Percentiles rank a stretch among this genome's conserved stretches.
Evolutionary conservation across 768 basidiomycete species (phyloP).

Genomic region (Omphalotus guepiniiformis): DNA sequence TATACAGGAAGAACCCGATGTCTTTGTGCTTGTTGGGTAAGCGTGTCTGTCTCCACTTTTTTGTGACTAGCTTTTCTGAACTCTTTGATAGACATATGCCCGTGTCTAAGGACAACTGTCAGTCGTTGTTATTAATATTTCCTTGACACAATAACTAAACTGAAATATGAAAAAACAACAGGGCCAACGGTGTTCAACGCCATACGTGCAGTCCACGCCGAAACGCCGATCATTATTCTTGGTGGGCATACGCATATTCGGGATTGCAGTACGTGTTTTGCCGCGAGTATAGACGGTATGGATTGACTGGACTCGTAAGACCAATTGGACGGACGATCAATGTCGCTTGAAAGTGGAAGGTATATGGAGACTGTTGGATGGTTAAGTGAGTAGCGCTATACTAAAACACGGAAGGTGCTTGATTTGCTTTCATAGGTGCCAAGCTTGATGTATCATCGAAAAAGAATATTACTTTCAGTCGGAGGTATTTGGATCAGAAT

Average conservation of each 20-base stretch:
- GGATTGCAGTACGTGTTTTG: conserved; percentile 55
- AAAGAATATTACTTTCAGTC: conserved; percentile 55
- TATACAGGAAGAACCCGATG: conserved; percentile 75
- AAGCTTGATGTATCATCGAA: conserved; percentile 45
- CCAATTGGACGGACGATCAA: conserved; percentile 69
- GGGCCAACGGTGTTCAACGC: conserved; percentile 70
- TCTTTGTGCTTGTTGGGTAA: conserved; percentile 72
- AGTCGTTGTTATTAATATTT: too few relatives aligned
- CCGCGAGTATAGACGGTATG: background rate
- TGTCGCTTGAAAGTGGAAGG: conserved; percentile 77
- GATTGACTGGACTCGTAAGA: conserved; percentile 35
- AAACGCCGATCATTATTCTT: conserved; percentile 79
- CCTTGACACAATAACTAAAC: background rate
- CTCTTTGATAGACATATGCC: conserved; percentile 73
- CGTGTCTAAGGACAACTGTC: conserved; percentile 64
- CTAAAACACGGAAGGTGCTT: too few relatives aligned
- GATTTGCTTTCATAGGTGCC: conserved; percentile 5
- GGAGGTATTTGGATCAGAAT: conserved; percentile 79
- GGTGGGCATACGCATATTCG: conserved; percentile 83
- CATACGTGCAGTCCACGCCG: conserved; percentile 65
- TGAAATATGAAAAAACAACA: conserved; percentile 41
- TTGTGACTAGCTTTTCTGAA: conserved; percentile 1
- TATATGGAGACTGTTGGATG: conserved; percentile 93
- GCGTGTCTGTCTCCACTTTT: conserved; percentile 13
- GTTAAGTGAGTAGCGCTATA: conserved; percentile 55